These are phyloP conservation scores for Croton setiger DNA, from an alignment of 441 rosid species.

Conservation along the genomic window DNA sequence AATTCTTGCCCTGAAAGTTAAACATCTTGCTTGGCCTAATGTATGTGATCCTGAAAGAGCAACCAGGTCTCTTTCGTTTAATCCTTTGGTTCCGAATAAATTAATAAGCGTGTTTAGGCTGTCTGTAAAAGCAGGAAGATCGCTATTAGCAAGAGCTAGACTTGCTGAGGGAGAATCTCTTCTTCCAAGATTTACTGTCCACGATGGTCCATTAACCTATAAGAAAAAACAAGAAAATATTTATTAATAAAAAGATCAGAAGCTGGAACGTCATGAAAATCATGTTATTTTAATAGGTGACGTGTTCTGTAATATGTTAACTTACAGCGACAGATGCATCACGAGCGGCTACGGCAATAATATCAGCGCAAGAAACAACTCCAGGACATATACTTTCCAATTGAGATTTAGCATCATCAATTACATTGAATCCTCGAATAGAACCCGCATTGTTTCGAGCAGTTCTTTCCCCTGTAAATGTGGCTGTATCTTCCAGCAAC, in stretches of 20 bases:
- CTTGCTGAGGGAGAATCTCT: conserved; percentile 54
- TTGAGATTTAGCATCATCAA: conserved; percentile 40
- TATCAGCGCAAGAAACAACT: conserved; percentile 59
- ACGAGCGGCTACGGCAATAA: conserved; percentile 52
- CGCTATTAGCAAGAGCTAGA: conserved; percentile 25
- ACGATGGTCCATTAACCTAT: conserved; percentile 43
- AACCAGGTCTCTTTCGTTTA: conserved; percentile 49
- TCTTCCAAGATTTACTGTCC: conserved; percentile 55
- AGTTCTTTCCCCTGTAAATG: conserved; percentile 44
- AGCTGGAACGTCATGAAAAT: too few species aligned
- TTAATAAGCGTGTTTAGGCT: background rate
- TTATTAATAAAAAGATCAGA: too few species aligned
- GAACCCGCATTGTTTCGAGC: conserved; percentile 33
- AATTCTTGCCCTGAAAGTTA: conserved; percentile 8
- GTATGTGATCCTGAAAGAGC: conserved; percentile 38
- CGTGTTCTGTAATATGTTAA: too few species aligned
- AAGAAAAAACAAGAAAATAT: too few species aligned
- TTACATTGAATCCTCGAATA: conserved; percentile 44
- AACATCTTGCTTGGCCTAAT: conserved; percentile 17
- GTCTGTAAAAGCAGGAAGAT: conserved; percentile 38
- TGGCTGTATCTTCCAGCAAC: conserved; percentile 39
- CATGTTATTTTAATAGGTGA: too few species aligned
- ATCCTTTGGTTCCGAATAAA: conserved; percentile 38
- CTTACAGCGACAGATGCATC: conserved; percentile 56
- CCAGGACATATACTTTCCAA: conserved; percentile 54